Evolutionary conservation across 2,329 filamentous ascomycete genomes (phyloP), one percentile per base, ranked within the genome.

Genomic region (Penicillium decumbens): DNA sequence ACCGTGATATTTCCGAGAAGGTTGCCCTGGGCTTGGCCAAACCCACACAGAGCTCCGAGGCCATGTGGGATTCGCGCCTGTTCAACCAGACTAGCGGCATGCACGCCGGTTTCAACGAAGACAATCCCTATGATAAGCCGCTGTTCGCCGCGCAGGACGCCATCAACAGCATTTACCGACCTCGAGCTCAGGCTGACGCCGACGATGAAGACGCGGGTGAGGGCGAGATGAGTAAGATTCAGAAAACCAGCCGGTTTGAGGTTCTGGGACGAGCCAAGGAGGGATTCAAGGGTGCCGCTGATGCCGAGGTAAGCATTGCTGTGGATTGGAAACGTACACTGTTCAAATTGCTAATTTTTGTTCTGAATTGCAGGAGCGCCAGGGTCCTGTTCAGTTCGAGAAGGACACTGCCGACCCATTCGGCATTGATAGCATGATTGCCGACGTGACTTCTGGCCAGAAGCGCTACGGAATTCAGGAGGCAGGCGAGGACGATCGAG

Each of bases 81-180:
- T 98, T 98, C 74, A 96, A 97, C 72, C 89, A 95, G 72, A 87
- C 84, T 5, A 91, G 87, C 61, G 93, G 93, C 0, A 95, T 98
- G 67, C 86, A 90, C 60, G 81, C 84, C 45, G 93, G 92, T 0
- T 90, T 96, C 79, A 98, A 98, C 70, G 93, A 98, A 70, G 93
- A 98, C 69, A 93, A 98, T 65, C 84, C 85, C 0, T 98, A 97
- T 74, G 93, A 97, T 70, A 97, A 97, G 73, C 93, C 93, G 18
- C 77, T 98, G 6, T 98, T 98, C 68, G 91, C 91, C 0, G 92
- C 93, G 12, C 90, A 96, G 67, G 92, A 97, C 66, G 92, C 89
- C 7, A 89, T 96, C 62, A 93, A 83, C 73, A 92, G 85, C 68
- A 97, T 98, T 59, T 98, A 98, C 72, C 81, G 90, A 29, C 89